phyloP scores from a whole-genome alignment of 768 basidiomycete species.

The Suillus subalutaceus region DNA sequence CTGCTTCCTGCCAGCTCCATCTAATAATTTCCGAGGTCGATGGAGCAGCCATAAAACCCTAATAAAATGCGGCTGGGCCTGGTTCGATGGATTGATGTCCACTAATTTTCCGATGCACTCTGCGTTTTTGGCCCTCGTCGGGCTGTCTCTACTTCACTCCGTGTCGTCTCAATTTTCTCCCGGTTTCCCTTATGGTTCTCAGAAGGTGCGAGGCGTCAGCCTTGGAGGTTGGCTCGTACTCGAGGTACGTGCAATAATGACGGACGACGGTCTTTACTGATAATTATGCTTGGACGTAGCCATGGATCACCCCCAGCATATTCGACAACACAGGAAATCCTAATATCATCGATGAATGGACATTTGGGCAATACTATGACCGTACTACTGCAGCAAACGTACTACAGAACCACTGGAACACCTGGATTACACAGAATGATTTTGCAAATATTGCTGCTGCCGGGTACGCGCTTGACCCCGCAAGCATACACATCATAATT shows the following conservation, averaged over 20 bases:
- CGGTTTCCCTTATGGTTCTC: constrained; percentile 72
- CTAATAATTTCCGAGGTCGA: neutral
- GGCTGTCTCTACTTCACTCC: constrained; percentile 28
- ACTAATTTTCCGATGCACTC: constrained; percentile 8
- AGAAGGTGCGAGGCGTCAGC: constrained; percentile 83
- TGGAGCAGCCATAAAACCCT: neutral
- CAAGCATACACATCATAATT: constrained; percentile 6
- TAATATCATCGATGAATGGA: constrained; percentile 76
- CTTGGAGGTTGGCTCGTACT: constrained; percentile 70
- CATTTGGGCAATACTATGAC: constrained; percentile 68
- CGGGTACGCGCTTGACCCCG: constrained; percentile 46
- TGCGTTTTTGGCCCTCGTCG: constrained; percentile 25
- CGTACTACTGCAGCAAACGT: constrained; percentile 47
- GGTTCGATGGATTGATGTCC: neutral
- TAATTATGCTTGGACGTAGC: constrained; percentile 43
- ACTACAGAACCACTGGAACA: constrained; percentile 74
- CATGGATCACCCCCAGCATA: constrained; percentile 80
- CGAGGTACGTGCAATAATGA: constrained; percentile 39
- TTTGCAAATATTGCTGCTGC: constrained; percentile 75
- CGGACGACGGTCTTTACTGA: constrained; percentile 37
- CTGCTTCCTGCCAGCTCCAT: neutral
- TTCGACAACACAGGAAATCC: constrained; percentile 58
- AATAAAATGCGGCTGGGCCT: neutral
- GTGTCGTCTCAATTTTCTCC: constrained; percentile 41
- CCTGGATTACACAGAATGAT: constrained; percentile 84